These are phyloP conservation scores for Phytopythium oedochilum DNA, from an alignment of 352 stramenopile species.

Conservation along the genomic window DNA sequence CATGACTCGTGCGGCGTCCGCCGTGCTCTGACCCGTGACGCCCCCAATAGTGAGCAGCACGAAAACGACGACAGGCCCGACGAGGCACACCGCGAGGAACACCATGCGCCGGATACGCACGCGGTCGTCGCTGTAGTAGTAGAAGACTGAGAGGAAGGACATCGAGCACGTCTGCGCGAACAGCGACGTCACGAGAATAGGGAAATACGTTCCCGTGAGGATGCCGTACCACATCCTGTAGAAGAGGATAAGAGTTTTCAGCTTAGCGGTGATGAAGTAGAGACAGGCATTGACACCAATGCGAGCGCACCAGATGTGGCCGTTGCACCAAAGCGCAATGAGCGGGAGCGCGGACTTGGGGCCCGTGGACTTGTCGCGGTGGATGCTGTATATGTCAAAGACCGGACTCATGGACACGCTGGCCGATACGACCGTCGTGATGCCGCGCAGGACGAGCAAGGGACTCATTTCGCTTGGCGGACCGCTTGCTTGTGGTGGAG, in stretches of 20 bases:
- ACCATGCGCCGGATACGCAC: constrained; percentile 4
- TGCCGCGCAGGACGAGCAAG: constrained; percentile 10
- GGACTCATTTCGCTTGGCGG: not conserved
- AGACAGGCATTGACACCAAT: not conserved
- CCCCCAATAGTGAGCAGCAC: not conserved
- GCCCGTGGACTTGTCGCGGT: constrained; percentile 19
- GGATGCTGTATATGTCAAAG: constrained; percentile 23
- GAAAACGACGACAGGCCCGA: constrained; percentile 8
- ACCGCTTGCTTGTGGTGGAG: not conserved
- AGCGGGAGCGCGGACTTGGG: constrained; percentile 17
- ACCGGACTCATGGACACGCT: constrained; percentile 16
- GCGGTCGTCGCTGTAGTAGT: constrained; percentile 15
- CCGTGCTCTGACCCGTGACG: not conserved
- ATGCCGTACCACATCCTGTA: constrained; percentile 5
- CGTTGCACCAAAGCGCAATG: constrained; percentile 19
- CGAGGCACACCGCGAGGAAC: not conserved
- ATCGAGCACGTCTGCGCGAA: not conserved
- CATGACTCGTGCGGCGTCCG: not conserved
- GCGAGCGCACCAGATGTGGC: constrained; percentile 18
- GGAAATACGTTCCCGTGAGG: constrained; percentile 5
- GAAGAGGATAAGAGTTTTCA: not conserved
- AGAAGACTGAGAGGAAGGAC: constrained; percentile 4
- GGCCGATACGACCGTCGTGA: constrained; percentile 16
- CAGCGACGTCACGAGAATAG: constrained; percentile 1
- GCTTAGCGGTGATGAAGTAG: not conserved